Conservation (phyloP, 257 asterid genomes). For the Orobanche coerulescens region DNA sequence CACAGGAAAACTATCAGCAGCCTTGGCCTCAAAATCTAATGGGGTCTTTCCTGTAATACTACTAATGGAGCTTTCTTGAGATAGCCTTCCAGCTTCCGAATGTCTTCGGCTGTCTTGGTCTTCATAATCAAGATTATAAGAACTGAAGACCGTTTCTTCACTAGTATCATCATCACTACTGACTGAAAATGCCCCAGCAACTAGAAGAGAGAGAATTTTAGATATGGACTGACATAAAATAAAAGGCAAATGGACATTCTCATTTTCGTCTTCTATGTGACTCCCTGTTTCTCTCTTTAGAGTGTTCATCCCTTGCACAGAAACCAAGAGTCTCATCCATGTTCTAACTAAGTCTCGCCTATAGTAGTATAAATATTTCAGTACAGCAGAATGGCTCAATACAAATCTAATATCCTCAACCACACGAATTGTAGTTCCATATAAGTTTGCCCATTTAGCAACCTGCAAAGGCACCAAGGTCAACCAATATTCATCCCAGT, state of each 20-base stretch:
- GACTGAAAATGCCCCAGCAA: conserved; percentile 76
- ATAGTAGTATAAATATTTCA: conserved; percentile 52
- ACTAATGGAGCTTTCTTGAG: conserved; percentile 75
- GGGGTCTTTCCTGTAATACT: conserved; percentile 49
- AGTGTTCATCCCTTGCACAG: conserved; percentile 91
- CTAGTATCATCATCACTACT: conserved; percentile 32
- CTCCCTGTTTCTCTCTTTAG: conserved; percentile 85
- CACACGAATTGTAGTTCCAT: conserved; percentile 73
- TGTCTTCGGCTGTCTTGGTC: conserved; percentile 72
- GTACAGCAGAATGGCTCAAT: conserved; percentile 81
- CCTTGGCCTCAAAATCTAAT: conserved; percentile 37
- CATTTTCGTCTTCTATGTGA: conserved; percentile 82
- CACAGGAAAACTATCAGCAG: conserved; percentile 40
- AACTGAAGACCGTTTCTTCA: conserved; percentile 35
- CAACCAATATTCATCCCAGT: conserved; percentile 20
- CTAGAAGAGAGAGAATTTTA: conserved; percentile 66
- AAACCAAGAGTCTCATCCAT: conserved; percentile 84
- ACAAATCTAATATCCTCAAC: conserved; percentile 85
- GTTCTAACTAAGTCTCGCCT: conserved; percentile 64
- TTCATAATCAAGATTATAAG: conserved; percentile 46
- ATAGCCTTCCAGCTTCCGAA: conserved; percentile 90
- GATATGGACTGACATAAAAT: conserved; percentile 64
- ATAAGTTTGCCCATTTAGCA: conserved; percentile 61
- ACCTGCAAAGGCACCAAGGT: conserved; percentile 51
- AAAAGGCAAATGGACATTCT: conserved; percentile 66